Base-by-base conservation (phyloP, 2,329 filamentous ascomycete genomes). In the Ophiostoma tasmaniense region DNA sequence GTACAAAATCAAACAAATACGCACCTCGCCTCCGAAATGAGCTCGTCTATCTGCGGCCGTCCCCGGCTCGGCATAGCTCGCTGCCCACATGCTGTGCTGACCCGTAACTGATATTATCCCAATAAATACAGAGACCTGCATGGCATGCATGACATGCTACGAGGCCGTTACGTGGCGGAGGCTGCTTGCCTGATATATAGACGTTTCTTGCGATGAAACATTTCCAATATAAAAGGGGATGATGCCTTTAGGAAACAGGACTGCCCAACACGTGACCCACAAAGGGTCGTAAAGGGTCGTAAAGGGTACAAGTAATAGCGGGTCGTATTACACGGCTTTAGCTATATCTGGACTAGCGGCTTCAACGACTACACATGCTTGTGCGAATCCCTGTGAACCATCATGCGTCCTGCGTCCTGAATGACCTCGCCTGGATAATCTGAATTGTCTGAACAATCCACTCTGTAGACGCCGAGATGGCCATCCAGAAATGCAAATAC, bases 11-110 rank as follows among this genome's bases (percentile, higher is more conserved):
- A 42, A 42, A 42, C 39, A 17, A 42, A n/a, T 25, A 25, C 14
- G 7, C 45, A 52, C 2, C 50, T 25, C 50, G n/a, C n/a, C 50
- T 55, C 5, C 7, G 10, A 28, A 55, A 37, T 64, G 61, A 2
- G 30, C 59, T 62, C 59, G 59, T 64, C 30, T 35, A 64, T 39
- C 61, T 64, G 61, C 33, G 61, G 61, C n/a, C 59, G 30, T 22
- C 30, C 59, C 17, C 61, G 61, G 61, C 61, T 22, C 33, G 33
- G 30, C n/a, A 37, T 33, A 25, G 61, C 10, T 8, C 33, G 30
- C 59, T 30, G 61, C 33, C 7, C 55, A 22, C 14, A 14, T 50
- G 10, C 22, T 50, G 17, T 20, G 37, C 37, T 3, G 10, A 45
- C 20, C 20, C 20, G 35, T 35, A 14, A 61, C 1, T n/a, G 22